Evolutionary conservation across 1,139 yeast species (phyloP), one percentile per base, ranked within the genome.

Genomic region (Kodamaea sp.): DNA sequence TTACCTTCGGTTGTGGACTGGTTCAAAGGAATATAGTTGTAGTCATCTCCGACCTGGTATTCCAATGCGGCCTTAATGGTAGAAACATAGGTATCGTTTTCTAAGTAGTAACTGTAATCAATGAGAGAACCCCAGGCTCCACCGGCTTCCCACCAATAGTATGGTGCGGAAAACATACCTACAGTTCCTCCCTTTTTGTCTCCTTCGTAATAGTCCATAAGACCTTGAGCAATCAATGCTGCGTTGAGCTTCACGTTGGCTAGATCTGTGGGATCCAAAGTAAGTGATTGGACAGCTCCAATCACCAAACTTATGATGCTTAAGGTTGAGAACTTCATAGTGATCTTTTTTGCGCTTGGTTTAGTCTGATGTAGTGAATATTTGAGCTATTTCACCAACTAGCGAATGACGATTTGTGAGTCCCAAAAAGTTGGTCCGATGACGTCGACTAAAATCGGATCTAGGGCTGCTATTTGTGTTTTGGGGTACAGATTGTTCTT

Each of bases 71-170:
- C 63, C 50, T 75, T 76, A 43, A 84, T 70, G 18, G 75, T 46
- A 4, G 68, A 66, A 40, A 71, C 77, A 50, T 69, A 82, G 1
- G 87, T 75, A 49, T 73, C 73, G 58, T 86, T 80, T 22, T 75
- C 64, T 57, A 88, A 80, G 53, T 75, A 74, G 46, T 65, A 74
- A 50, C 81, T 68, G 53, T 80, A 83, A 55, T 83, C 90, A 34
- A 87, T 63, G 62, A 87, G 52, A 8, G 87, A 75, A 9, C 90
- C 92, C 79, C 87, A 82, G 1, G 86, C 88, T 39, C 88, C 95
- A 44, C 95, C 96, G 28, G 94, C 92, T 63, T 83, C 86, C 95
- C 96, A 88, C 96, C 96, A 88, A 67, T 83, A 86, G 64, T 84
- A 85, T 2, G 95, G 95, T 43, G 68, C 55, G 12, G 71, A 64